Evolutionary conservation across 1,284 basidiomycete genomes (phyloP), one percentile per base, ranked within the genome.

Genomic region (Pseudozyma hubeiensis): DNA sequence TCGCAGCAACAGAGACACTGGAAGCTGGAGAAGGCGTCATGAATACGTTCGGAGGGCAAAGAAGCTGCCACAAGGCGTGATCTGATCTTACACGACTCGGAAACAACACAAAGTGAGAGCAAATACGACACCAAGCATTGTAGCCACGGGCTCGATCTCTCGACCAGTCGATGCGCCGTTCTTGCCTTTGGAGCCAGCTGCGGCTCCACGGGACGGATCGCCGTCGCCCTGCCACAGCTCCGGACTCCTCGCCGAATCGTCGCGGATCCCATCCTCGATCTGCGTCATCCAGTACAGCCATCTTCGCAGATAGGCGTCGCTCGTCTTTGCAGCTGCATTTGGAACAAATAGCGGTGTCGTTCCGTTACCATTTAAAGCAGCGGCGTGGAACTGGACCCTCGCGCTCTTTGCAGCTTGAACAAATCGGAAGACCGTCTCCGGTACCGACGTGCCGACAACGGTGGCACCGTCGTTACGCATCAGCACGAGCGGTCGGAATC

Each of bases 391-490:
- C 39, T 58, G 59, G 5, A 74, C 67, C 5, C 65, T 33, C 3
- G 71, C 71, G 40, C 53, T 74, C 40, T 74, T 69, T 4, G 43
- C 62, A 9, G 71, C 71, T 37, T 68, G 61, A 1, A 74, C 41
- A 16, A 65, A 69, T 7, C 71, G 58, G 29, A 62, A 74, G 44
- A 69, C 66, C 3, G 52, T 51, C 47, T 74, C 71, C 34, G 63
- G 62, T 0, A 74, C 65, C 1, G 53, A 62, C 7, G 54, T 55
- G 29, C 65, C 71, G 2, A 61, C 65, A 0, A 69, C 59, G 0
- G 66, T 68, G 4, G 63, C 71, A 13, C 71, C 71, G 24, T 74
- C 65, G 55, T 74, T 64, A 40, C 66, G 65, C 71, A 74, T 69
- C 17, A 74, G 59, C 44, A 74, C 71, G 8, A 74, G 54, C 1